phyloP scores from a whole-genome alignment of 2,329 filamentous ascomycete species.

The Basipetospora chlamydospora region DNA sequence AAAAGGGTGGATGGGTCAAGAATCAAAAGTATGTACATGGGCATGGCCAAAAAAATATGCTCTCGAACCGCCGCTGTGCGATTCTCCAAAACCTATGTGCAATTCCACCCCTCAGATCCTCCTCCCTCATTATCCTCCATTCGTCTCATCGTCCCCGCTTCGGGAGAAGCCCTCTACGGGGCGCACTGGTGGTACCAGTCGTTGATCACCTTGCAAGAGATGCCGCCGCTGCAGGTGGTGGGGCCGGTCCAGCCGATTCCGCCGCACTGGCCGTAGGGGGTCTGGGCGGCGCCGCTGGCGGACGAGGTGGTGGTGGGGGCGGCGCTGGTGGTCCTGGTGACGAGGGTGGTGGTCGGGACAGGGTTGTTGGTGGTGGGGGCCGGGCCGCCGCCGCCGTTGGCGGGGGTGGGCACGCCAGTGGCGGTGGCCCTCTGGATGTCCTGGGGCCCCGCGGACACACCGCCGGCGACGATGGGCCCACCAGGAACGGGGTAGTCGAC shows the following conservation, averaged over 20 bases:
- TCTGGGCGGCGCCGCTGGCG: not conserved
- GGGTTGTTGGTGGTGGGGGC: conserved; percentile 3
- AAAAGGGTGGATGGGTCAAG: too few relatives aligned
- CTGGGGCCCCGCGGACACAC: conserved; percentile 8
- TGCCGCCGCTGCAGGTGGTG: conserved; percentile 28
- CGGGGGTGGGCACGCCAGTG: conserved; percentile 8
- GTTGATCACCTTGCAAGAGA: conserved; percentile 21
- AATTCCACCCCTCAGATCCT: too few relatives aligned
- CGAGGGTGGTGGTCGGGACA: conserved; percentile 7
- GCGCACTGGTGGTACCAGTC: conserved; percentile 24
- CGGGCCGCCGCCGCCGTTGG: conserved; percentile 5
- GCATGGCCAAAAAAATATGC: too few relatives aligned
- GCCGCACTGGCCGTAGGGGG: conserved; percentile 23
- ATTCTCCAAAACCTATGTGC: too few relatives aligned
- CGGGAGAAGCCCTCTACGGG: too few relatives aligned
- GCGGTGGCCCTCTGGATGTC: conserved; percentile 8
- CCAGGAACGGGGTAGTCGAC: conserved; percentile 18
- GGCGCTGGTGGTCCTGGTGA: conserved; percentile 6
- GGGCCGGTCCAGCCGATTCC: conserved; percentile 27
- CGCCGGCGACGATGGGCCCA: conserved; percentile 15
- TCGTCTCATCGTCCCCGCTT: too few relatives aligned
- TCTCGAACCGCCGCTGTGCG: too few relatives aligned
- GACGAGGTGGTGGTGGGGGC: conserved; percentile 1
- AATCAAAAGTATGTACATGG: too few relatives aligned
- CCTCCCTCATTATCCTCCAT: too few relatives aligned